Percentiles rank a stretch among this genome's conserved stretches.
These are phyloP conservation scores for Pichia occidentalis DNA, from an alignment of 805 yeast species.

Conservation along the genomic window DNA sequence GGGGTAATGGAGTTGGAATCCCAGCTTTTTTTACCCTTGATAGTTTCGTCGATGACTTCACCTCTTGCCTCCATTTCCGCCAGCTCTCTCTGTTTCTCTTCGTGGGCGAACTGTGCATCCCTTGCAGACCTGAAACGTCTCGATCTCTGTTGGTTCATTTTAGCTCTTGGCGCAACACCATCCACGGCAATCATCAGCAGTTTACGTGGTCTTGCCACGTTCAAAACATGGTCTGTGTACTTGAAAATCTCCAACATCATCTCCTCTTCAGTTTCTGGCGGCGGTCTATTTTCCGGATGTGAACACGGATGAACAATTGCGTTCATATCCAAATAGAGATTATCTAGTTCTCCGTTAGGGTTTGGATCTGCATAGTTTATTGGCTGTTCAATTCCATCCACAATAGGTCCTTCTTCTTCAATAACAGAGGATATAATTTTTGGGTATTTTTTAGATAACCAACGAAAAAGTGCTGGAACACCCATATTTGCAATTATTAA, in stretches of 20 bases:
- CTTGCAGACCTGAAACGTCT: constrained; percentile 88
- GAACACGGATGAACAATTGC: constrained; percentile 99
- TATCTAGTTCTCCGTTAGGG: constrained; percentile 94
- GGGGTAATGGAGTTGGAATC: constrained; percentile 97
- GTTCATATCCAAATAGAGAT: constrained; percentile 92
- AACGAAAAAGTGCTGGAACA: constrained; percentile 96
- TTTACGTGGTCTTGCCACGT: constrained; percentile 93
- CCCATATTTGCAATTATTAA: constrained; percentile 75
- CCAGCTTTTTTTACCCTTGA: constrained; percentile 75
- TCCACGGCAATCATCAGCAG: constrained; percentile 93
- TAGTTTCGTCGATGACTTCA: constrained; percentile 66
- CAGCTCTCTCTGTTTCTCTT: constrained; percentile 57
- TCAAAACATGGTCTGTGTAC: constrained; percentile 85
- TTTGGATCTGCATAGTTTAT: constrained; percentile 67
- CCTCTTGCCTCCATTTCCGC: constrained; percentile 58
- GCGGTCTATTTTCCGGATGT: constrained; percentile 93
- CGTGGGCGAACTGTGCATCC: constrained; percentile 77
- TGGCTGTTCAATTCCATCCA: constrained; percentile 60
- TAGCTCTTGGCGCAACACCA: constrained; percentile 98
- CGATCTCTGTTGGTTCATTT: constrained; percentile 95
- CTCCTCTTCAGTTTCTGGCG: constrained; percentile 95
- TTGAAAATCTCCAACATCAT: constrained; percentile 91
- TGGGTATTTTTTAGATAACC: constrained; percentile 91
- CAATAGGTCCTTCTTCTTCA: constrained; percentile 56
- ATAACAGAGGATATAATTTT: constrained; percentile 87